These are phyloP conservation scores for Clathrus columnatus DNA, from an alignment of 768 basidiomycete genomes.

Conservation along the genomic window DNA sequence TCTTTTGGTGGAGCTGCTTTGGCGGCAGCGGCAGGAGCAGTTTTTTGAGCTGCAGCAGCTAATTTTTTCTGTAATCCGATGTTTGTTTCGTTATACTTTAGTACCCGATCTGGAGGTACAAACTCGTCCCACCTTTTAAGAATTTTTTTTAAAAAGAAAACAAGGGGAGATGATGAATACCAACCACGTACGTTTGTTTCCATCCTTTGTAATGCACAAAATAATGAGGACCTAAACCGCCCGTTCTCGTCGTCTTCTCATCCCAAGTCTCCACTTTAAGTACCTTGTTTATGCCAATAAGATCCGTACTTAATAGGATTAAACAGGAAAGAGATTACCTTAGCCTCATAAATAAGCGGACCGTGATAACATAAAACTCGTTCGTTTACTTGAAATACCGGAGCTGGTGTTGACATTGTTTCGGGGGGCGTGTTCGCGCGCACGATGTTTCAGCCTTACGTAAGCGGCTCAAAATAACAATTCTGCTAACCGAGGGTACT, in stretches of 20 bases:
- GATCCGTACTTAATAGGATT: not conserved
- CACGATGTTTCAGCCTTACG: no score
- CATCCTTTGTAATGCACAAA: constrained; percentile 99
- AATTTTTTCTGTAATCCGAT: constrained; percentile 70
- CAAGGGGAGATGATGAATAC: not conserved
- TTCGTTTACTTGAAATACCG: constrained; percentile 52
- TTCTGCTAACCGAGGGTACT: no score
- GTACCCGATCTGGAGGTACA: constrained; percentile 72
- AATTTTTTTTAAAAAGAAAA: not conserved
- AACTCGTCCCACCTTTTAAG: constrained; percentile 87
- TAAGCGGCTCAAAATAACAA: no score
- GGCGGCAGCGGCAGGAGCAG: constrained; percentile 9
- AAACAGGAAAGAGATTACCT: constrained; percentile 30
- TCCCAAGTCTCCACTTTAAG: constrained; percentile 59
- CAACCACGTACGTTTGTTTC: constrained; percentile 84
- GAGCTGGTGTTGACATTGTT: constrained; percentile 2
- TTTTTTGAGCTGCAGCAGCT: constrained; percentile 11
- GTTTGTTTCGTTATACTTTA: constrained; percentile 80
- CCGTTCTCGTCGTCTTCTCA: constrained; percentile 50
- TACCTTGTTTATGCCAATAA: constrained; percentile 31
- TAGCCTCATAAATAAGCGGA: constrained; percentile 92
- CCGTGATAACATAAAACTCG: constrained; percentile 92
- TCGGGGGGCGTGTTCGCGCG: no score
- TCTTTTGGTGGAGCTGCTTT: constrained; percentile 11
- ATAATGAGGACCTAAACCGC: constrained; percentile 69